Evolutionary conservation across 805 yeast genomes (phyloP).

Genomic region (Henningerozyma blattae): DNA sequence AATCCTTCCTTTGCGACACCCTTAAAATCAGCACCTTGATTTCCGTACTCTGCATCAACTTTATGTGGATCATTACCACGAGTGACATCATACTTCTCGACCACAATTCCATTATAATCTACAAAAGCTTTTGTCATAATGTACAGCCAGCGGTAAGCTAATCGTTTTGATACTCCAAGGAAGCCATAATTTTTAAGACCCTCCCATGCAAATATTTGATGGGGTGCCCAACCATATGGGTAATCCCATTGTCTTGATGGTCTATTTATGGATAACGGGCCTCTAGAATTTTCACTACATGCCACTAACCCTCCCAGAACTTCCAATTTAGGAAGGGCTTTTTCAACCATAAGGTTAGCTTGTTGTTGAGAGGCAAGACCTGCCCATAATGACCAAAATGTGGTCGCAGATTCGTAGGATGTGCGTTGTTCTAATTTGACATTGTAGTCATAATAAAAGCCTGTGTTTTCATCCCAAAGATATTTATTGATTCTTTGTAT

Average conservation of each 20-base stretch:
- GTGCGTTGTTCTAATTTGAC: conserved; percentile 43
- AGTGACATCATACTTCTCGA: conserved; percentile 91
- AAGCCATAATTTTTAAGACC: conserved; percentile 70
- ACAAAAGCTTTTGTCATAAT: conserved; percentile 84
- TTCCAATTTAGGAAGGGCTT: conserved; percentile 60
- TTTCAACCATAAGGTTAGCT: conserved; percentile 47
- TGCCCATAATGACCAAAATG: conserved; percentile 89
- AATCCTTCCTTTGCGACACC: conserved; percentile 95
- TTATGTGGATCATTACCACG: conserved; percentile 74
- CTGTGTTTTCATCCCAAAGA: conserved; percentile 73
- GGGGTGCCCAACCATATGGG: conserved; percentile 98
- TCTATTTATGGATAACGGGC: conserved; percentile 51
- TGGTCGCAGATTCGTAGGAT: conserved; percentile 73
- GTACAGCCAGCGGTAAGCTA: conserved; percentile 80
- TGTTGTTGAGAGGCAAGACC: conserved; percentile 55
- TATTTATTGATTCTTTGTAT: conserved; percentile 47
- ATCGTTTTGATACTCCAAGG: conserved; percentile 47
- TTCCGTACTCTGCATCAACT: conserved; percentile 94
- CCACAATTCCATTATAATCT: conserved; percentile 91
- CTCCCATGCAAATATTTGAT: conserved; percentile 88
- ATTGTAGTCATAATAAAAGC: conserved; percentile 78
- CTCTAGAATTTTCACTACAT: conserved; percentile 66
- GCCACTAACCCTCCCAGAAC: conserved; percentile 82
- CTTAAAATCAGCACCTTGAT: conserved; percentile 85
- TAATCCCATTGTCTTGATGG: conserved; percentile 98